Conservation (phyloP, 495 filamentous ascomycete genomes). For the Glutinoglossum americanum region DNA sequence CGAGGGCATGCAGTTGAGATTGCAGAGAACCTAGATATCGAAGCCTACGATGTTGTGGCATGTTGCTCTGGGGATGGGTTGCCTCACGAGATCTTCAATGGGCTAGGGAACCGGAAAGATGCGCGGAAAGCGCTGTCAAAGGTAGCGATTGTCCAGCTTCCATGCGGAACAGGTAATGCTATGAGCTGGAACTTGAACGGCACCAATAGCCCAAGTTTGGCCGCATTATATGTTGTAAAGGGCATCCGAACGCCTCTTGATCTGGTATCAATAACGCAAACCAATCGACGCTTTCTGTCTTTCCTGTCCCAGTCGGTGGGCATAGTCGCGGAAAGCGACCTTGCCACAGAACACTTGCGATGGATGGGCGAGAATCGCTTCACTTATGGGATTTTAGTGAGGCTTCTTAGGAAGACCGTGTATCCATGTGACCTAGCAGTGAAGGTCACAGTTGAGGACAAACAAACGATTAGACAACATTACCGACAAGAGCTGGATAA, state of each 20-base stretch:
- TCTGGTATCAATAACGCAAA: conserved; percentile 71
- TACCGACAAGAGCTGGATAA: conserved; percentile 31
- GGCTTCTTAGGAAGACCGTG: conserved; percentile 45
- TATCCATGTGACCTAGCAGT: conserved; percentile 83
- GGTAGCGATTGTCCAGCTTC: conserved; percentile 73
- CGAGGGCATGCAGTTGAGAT: conserved; percentile 63
- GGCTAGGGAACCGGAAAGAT: conserved; percentile 53
- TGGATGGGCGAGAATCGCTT: conserved; percentile 85
- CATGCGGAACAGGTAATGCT: conserved; percentile 84
- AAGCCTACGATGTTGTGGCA: conserved; percentile 61
- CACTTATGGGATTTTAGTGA: conserved; percentile 55
- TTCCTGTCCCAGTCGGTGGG: conserved; percentile 86
- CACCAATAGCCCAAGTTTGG: conserved; percentile 50
- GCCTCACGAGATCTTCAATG: conserved; percentile 89
- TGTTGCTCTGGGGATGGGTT: conserved; percentile 86
- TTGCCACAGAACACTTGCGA: conserved; percentile 72
- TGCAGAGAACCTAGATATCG: conserved; percentile 53
- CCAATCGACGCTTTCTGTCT: conserved; percentile 44
- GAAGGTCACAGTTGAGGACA: conserved; percentile 59
- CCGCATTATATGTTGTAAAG: conserved; percentile 67
- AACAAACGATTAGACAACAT: conserved; percentile 49
- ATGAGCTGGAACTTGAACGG: conserved; percentile 82
- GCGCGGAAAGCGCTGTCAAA: conserved; percentile 51
- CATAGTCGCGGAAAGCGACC: conserved; percentile 71
- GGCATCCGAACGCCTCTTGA: conserved; percentile 64